Conservation (phyloP, 768 basidiomycete species). For the Lactifluus piperatus region DNA sequence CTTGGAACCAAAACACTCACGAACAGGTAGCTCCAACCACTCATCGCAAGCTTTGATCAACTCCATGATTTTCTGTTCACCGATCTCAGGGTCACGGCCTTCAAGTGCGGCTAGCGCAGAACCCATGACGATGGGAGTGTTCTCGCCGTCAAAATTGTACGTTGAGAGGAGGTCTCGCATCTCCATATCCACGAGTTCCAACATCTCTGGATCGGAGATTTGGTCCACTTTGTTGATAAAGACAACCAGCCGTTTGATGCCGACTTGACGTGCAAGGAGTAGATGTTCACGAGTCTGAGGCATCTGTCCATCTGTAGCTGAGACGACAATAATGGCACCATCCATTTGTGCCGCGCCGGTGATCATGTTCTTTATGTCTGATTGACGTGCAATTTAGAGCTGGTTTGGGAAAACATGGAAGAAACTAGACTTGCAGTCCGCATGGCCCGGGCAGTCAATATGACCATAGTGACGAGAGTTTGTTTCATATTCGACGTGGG, state of each 20-base stretch:
- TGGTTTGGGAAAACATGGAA: constrained; percentile 9
- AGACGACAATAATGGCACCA: constrained; percentile 91
- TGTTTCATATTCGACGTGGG: constrained; percentile 99
- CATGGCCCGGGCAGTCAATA: constrained; percentile 96
- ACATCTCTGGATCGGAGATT: constrained; percentile 95
- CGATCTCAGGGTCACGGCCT: constrained; percentile 71
- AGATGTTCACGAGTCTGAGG: constrained; percentile 98
- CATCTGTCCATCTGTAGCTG: constrained; percentile 99
- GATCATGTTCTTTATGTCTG: constrained; percentile 98
- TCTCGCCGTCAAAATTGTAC: constrained; percentile 95
- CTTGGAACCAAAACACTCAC: constrained; percentile 36
- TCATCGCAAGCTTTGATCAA: constrained; percentile 81
- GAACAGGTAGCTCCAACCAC: constrained; percentile 91
- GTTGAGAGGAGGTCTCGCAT: constrained; percentile 90
- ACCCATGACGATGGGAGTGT: constrained; percentile 97
- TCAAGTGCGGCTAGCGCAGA: constrained; percentile 94
- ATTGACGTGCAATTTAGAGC: constrained; percentile 9
- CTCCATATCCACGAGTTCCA: constrained; percentile 99
- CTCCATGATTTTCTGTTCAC: constrained; percentile 69
- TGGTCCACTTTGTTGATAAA: constrained; percentile 99
- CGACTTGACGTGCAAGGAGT: constrained; percentile 95
- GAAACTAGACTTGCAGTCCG: constrained; percentile 60
- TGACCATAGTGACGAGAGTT: constrained; percentile 86
- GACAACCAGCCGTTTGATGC: constrained; percentile 93
- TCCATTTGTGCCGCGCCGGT: constrained; percentile 99